Base-by-base conservation (phyloP, 2,329 filamentous ascomycete genomes). In the Fusarium mexicanum region DNA sequence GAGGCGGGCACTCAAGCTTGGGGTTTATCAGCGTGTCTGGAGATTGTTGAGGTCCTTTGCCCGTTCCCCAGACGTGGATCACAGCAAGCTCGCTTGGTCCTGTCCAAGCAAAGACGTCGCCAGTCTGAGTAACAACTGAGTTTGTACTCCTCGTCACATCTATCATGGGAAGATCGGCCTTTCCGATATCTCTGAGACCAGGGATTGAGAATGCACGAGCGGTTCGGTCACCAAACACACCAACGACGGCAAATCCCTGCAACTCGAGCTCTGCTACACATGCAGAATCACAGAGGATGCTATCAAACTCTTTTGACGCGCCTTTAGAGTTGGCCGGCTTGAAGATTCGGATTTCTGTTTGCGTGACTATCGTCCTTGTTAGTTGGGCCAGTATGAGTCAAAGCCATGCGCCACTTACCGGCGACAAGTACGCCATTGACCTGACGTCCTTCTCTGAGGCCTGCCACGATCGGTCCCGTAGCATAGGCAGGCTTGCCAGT, bases 231-330 rank as follows among this genome's bases (percentile, higher is more conserved):
- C 93, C 94, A 77, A 98, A 98, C 3, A 98, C 86, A 5, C 92
- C 93, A 3, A 98, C 90, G 8, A 99, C 85, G 11, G 94, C 95
- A 78, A 92, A 91, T 2, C 94, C 94, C 50, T 92, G 90, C 31
- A 92, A 87, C 77, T 94, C 91, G 38, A 93, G 91, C 61, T 93
- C 91, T 1, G 93, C 91, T 2, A 98, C 90, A 6, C 88, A 87
- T 6, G 96, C 96, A 3, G 93, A 88, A 77, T 97, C 92, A 80
- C 96, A 98, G 46, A 97, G 85, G 67, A 86, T 90, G 75, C 94
- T 91, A 77, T 98, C 95, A 83, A 96, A 98, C 3, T 91, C 91
- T 77, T 96, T 98, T 63, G 95, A 94, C 0, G 96, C 95, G n/a
- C 96, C 96, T 83, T 98, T 98, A 26, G 91, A 88, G 3, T 90